Evolutionary conservation across 345 rosid genomes (phyloP).

Genomic region (Cardamine occulta): DNA sequence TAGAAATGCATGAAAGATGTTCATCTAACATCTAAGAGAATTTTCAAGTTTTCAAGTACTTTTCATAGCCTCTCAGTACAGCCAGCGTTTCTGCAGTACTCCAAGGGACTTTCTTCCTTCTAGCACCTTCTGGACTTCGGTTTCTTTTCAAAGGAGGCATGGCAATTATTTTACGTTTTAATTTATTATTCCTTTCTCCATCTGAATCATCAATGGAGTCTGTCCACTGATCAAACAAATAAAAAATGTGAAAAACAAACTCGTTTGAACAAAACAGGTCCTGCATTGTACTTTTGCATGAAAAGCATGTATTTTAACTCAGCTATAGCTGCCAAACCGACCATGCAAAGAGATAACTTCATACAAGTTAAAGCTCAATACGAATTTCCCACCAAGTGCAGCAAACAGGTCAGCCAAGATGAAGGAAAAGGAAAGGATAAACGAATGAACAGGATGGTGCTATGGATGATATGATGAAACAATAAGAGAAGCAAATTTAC

Average conservation of each 20-base stretch:
- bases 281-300: neutral
- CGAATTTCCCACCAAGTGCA: too few species aligned
- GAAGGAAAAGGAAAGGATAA: neutral
- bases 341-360: conserved; percentile 2
- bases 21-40: conserved; percentile 21
- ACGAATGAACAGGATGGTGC: conserved; percentile 3
- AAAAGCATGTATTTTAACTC: neutral
- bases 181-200: conserved; percentile 23
- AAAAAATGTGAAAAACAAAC: conserved; percentile 7
- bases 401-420: conserved; percentile 14
- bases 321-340: neutral
- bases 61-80: conserved; percentile 40
- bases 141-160: conserved; percentile 30
- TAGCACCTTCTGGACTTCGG: conserved; percentile 15
- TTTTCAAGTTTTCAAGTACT: conserved; percentile 29
- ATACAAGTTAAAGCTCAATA: conserved; percentile 27
- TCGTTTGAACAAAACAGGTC: conserved; percentile 16
- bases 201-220: conserved; percentile 42
- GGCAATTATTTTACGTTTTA: conserved; percentile 22
- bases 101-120: conserved; percentile 35
- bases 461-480: conserved; percentile 2
- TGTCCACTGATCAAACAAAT: conserved; percentile 43
- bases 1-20: conserved; percentile 18
- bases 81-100: conserved; percentile 45
- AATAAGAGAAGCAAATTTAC: conserved; percentile 1